A percentile compares a stretch with the other conserved stretches of the same genome.
These are phyloP conservation scores for Cerrena zonata DNA, from an alignment of 1,284 basidiomycete genomes.

Conservation along the genomic window DNA sequence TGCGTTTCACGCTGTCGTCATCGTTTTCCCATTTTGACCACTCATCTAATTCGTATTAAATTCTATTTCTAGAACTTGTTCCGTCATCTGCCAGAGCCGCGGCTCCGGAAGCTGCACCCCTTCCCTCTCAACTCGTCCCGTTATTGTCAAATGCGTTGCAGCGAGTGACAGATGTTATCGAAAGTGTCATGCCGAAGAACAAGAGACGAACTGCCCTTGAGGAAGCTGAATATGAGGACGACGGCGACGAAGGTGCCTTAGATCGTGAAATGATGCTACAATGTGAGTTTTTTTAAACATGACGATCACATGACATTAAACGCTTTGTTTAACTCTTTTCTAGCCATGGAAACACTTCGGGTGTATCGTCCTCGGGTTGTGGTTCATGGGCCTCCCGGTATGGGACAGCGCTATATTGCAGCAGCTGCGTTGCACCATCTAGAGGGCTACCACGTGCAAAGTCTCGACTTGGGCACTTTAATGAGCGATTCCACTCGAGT, in stretches of 20 bases:
- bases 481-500: constrained; percentile 88
- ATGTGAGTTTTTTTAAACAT: constrained; percentile 43
- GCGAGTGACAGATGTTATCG: constrained; percentile 64
- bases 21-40: not conserved
- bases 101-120: constrained; percentile 76
- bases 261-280: constrained; percentile 83
- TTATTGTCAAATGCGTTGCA: constrained; percentile 70
- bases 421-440: constrained; percentile 88
- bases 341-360: constrained; percentile 87
- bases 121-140: constrained; percentile 84
- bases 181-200: constrained; percentile 63
- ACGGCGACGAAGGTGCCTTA: constrained; percentile 66
- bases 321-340: too few relatives aligned
- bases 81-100: constrained; percentile 92
- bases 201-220: constrained; percentile 81
- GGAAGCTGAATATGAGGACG: constrained; percentile 88
- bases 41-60: not conserved
- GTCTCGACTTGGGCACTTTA: constrained; percentile 83
- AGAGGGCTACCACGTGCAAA: constrained; percentile 94
- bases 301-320: not conserved
- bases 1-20: constrained; percentile 35
- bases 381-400: constrained; percentile 76
- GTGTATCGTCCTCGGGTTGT: constrained; percentile 88
- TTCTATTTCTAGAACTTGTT: constrained; percentile 62
- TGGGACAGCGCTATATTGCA: constrained; percentile 89